A percentile compares a stretch with the other conserved stretches of the same genome.
phyloP scores from a whole-genome alignment of 2,329 filamentous ascomycete species.

The Colletotrichum sp. region DNA sequence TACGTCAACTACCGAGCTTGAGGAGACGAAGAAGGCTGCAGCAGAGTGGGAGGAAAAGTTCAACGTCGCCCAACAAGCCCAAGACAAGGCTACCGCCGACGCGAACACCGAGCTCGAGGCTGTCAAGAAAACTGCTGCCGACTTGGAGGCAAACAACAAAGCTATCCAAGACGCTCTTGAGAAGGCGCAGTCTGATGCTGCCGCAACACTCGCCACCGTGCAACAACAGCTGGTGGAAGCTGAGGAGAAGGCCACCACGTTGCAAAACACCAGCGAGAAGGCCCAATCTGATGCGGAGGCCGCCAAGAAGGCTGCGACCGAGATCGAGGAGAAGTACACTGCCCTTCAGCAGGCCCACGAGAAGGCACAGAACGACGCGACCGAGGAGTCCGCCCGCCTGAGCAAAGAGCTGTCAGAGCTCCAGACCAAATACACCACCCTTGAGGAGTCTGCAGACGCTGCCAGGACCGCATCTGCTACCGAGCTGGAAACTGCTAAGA shows the following conservation, averaged over 20 bases:
- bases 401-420: conserved; percentile 8
- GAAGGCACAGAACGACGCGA: conserved; percentile 20
- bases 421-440: conserved; percentile 5
- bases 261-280: conserved; percentile 30
- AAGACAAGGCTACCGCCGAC: conserved; percentile 31
- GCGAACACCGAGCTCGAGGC: conserved; percentile 24
- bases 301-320: conserved; percentile 19
- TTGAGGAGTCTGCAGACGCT: conserved; percentile 12
- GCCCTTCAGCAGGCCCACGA: conserved; percentile 23
- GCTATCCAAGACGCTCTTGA: conserved; percentile 29
- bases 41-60: conserved; percentile 34
- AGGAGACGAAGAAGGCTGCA: conserved; percentile 22
- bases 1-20: conserved; percentile 14
- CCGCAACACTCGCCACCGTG: conserved; percentile 31
- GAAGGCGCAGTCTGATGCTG: conserved; percentile 32
- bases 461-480: background rate
- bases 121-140: conserved; percentile 32
- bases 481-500: conserved; percentile 15
- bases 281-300: conserved; percentile 6
- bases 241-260: conserved; percentile 20
- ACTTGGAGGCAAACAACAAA: conserved; percentile 34
- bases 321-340: conserved; percentile 18
- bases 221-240: conserved; percentile 32
- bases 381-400: conserved; percentile 7
- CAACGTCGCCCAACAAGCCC: conserved; percentile 25